phyloP scores from a whole-genome alignment of 2,329 filamentous ascomycete species.

The Beauveria bassiana region DNA sequence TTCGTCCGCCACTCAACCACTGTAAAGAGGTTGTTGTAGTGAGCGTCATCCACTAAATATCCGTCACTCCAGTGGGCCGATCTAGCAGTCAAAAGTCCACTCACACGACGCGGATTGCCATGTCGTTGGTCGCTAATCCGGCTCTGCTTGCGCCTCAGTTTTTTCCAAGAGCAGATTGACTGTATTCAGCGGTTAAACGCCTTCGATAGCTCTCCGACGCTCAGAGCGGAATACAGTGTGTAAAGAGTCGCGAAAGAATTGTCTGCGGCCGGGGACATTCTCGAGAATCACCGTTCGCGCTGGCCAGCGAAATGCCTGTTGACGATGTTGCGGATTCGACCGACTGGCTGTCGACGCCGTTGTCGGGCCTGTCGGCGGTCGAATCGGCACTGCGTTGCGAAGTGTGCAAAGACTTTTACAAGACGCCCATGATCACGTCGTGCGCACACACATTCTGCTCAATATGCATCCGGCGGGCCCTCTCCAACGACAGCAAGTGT shows the following conservation, averaged over 20 bases:
- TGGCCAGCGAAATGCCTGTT: constrained; percentile 21
- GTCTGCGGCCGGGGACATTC: background rate
- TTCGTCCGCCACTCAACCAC: background rate
- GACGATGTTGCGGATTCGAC: constrained; percentile 63
- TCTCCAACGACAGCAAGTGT: constrained; percentile 78
- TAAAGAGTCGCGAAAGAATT: background rate
- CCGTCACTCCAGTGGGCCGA: background rate
- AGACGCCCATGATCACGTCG: constrained; percentile 87
- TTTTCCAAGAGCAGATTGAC: background rate
- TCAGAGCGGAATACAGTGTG: background rate
- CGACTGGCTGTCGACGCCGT: constrained; percentile 69
- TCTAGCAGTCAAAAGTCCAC: background rate
- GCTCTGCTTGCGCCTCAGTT: background rate
- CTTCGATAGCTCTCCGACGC: background rate
- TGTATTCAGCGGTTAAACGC: background rate
- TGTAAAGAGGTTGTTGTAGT: background rate
- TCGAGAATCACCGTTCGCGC: background rate
- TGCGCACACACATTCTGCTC: constrained; percentile 97
- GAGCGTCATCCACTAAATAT: background rate
- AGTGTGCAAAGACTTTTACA: constrained; percentile 96
- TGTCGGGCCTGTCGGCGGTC: constrained; percentile 59
- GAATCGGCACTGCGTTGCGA: constrained; percentile 88
- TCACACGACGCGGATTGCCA: constrained; percentile 7
- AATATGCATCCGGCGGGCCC: constrained; percentile 80
- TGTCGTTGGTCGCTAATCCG: background rate